Conservation (phyloP, 257 asterid genomes). For the Perilla frutescens region DNA sequence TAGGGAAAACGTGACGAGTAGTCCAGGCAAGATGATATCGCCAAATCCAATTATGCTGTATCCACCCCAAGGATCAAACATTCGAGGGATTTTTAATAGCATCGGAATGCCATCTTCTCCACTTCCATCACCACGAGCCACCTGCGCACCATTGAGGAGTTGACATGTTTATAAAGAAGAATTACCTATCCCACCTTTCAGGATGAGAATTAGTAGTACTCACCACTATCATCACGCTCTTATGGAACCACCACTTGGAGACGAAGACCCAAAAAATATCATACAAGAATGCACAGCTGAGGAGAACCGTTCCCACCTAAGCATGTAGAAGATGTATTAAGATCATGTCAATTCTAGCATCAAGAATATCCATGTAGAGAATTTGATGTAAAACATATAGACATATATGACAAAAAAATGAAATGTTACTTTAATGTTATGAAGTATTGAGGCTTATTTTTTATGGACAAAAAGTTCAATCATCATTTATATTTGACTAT, state of each 20-base stretch:
- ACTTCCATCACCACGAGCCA: constrained; percentile 94
- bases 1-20: constrained; percentile 69
- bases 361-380: constrained; percentile 10
- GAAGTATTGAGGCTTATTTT: not conserved
- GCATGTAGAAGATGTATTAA: constrained; percentile 32
- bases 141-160: constrained; percentile 48
- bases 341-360: not conserved
- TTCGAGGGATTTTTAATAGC: constrained; percentile 89
- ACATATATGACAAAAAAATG: not conserved
- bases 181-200: not conserved
- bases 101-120: constrained; percentile 98
- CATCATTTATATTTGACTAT: not conserved
- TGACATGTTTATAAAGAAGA: constrained; percentile 14
- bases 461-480: not conserved
- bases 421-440: not conserved
- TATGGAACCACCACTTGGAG: constrained; percentile 86
- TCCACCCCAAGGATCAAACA: constrained; percentile 98
- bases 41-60: constrained; percentile 94
- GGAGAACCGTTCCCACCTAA: constrained; percentile 97
- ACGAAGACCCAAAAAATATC: constrained; percentile 97
- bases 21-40: constrained; percentile 87
- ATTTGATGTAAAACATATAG: constrained; percentile 7
- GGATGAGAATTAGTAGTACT: constrained; percentile 30
- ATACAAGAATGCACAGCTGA: constrained; percentile 85
- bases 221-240: constrained; percentile 99